phyloP scores from a whole-genome alignment of 345 rosid species.

The Brassica napus region Da-Ae NC_063440.1:9175001-9175500 shows the following conservation, averaged over 20 bases:
- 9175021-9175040: conserved; percentile 54
- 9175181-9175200: conserved; percentile 97
- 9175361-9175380: conserved; percentile 78
- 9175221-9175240: background rate
- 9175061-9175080: background rate
- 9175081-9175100: background rate
- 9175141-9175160: conserved; percentile 97
- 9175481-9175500: conserved; percentile 96
- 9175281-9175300: conserved; percentile 94
- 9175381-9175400: background rate
- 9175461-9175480: conserved; percentile 53
- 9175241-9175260: conserved; percentile 12
- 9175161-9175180: conserved; percentile 99
- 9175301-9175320: conserved; percentile 98
- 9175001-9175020: conserved; percentile 97
- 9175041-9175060: background rate
- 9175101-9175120: conserved; percentile 89
- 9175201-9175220: conserved; percentile 7
- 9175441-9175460: background rate
- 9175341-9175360: conserved; percentile 99
- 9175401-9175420: background rate
- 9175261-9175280: conserved; percentile 24
- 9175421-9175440: background rate
- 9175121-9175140: conserved; percentile 98
- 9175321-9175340: conserved; percentile 93